Base-by-base conservation (phyloP, 441 rosid genomes). In the Geranium incanum region DNA sequence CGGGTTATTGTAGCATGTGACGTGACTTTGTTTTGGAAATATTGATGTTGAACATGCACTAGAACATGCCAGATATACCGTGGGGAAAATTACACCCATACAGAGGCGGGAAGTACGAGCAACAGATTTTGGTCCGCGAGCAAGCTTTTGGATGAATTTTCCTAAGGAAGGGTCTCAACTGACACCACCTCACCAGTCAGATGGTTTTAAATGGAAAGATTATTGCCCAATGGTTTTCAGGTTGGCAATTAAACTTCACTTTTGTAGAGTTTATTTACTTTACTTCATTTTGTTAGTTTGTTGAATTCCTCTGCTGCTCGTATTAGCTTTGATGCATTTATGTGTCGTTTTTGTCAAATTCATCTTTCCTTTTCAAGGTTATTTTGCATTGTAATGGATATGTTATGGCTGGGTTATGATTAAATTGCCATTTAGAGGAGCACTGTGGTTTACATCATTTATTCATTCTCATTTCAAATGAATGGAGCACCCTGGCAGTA, bases 201-300 rank as follows among this genome's bases (percentile, higher is more conserved):
- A 89, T 57, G 97, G 86, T 78, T 95, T 95, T 72, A 95, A 85
- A 77, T 95, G 99, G 97, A 95, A 95, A 80, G 99, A 95, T 75
- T 95, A 92, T 76, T 95, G 99, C 77, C 97, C 99, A 12, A 89
- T 95, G 96, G 97, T 92, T 67, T 92, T 95, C 93, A 95, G 99
- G 97, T 91, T 70, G 76, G 84, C 69, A 37, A 7, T 65, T 75
- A 57, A 69, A 37, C 74, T 67, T 75, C 65, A 37, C 7, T 62
- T 39, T 69, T 43, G 36, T 65, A 28, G 15, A 13, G 68, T 64
- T 71, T 41, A 19, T 19, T 63, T 63, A 6, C 2, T 19, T 62
- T 19, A 12, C 36, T 62, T 62, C 36, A 12, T 52, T n/a, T n/a
- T 52, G 4, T 52, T 5, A 52, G 18, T 6, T 52, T 5, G 4